Percentiles rank a stretch among this genome's conserved stretches.
These are phyloP conservation scores for Starmerella vaccinii DNA, from an alignment of 805 yeast species.

Conservation along the genomic window DNA sequence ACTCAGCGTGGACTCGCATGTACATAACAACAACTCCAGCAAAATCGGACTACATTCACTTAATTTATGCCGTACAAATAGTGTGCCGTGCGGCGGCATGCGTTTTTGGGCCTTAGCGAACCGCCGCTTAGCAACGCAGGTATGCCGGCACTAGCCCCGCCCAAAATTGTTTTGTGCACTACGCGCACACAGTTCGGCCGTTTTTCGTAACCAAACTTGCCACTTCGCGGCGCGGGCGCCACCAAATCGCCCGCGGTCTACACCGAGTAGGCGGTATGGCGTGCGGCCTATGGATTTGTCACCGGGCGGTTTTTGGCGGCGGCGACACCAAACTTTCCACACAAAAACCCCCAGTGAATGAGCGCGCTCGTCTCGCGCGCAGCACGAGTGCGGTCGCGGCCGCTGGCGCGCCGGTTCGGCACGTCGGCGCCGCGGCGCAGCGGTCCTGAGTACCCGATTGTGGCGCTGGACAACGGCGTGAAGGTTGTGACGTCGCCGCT, in stretches of 20 bases:
- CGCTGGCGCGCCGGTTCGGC: slow-evolving; percentile 1
- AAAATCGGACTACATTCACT: too few species aligned
- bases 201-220: too few species aligned
- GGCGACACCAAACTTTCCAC: neutral
- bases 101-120: too few species aligned
- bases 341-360: neutral
- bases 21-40: too few species aligned
- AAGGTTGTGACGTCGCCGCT: slow-evolving; percentile 73
- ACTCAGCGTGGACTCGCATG: too few species aligned
- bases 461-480: slow-evolving; percentile 60
- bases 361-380: slow-evolving; percentile 6
- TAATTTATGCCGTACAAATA: too few species aligned
- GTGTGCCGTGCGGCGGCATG: too few species aligned
- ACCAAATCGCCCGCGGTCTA: neutral
- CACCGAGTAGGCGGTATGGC: neutral
- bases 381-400: neutral
- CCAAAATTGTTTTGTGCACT: too few species aligned
- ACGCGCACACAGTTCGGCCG: too few species aligned
- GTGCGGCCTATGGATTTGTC: neutral
- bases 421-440: neutral
- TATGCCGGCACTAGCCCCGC: too few species aligned
- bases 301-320: neutral
- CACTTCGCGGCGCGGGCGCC: too few species aligned
- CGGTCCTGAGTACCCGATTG: slow-evolving; percentile 16
- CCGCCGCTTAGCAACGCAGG: too few species aligned